Conservation (phyloP, 177 flowering plant genomes). For the Telopea speciosissima region DNA sequence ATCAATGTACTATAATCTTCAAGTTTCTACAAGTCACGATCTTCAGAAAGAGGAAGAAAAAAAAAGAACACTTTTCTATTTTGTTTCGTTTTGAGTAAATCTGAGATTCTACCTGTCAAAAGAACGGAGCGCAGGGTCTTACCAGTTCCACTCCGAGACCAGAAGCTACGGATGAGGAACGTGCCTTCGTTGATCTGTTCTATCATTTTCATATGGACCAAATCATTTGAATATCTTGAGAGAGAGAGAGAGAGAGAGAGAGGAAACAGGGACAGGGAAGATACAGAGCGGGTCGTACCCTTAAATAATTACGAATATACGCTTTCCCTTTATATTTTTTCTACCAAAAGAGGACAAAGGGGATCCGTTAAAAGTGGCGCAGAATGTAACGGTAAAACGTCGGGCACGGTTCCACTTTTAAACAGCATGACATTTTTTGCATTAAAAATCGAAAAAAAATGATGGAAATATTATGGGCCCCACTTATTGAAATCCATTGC, state of each 20-base stretch:
- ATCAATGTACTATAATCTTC: neutral
- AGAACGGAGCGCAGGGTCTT: neutral
- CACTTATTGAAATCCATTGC: no score
- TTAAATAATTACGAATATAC: no score
- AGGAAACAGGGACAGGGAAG: no score
- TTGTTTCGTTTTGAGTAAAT: neutral
- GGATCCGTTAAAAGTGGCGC: no score
- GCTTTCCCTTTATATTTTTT: no score
- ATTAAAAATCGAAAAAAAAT: no score
- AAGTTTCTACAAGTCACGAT: neutral
- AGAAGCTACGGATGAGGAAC: slow-evolving; percentile 5
- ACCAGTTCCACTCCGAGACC: slow-evolving; percentile 4
- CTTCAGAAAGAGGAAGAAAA: neutral
- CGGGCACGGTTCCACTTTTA: no score
- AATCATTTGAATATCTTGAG: neutral
- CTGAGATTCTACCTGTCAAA: neutral
- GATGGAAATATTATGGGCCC: no score
- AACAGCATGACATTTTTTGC: no score
- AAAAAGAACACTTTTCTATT: neutral
- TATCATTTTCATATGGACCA: neutral
- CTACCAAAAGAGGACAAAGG: no score
- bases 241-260: neutral
- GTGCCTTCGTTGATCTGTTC: neutral
- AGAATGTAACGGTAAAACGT: no score
- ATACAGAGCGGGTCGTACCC: no score